Evolutionary conservation across 305 asterid genomes (phyloP), one percentile per base, ranked within the genome.

Genomic region (Rubia tinctorum): DNA sequence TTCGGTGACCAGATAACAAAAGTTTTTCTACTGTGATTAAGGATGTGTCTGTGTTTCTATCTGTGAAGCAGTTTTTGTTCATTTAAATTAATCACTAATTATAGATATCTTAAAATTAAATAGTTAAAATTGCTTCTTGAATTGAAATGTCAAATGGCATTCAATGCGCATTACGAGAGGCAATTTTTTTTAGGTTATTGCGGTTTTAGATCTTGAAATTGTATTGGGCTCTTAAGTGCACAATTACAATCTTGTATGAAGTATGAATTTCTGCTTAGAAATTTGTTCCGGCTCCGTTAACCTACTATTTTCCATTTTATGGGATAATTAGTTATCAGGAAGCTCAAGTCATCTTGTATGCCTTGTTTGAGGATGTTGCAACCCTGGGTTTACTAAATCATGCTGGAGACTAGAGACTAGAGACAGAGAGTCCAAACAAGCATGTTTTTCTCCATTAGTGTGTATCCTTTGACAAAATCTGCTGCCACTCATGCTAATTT

Each of bases 391-490:
- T 27, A 27, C 66, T 61, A 34, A 49, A 2, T 3, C 56, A 63
- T 30, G 44, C 22, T 30, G 56, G 56, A 63, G 18, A n/a, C 44
- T 15, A 63, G 22, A 27, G 43, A 25, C 17, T n/a, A n/a, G n/a
- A n/a, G n/a, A n/a, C n/a, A n/a, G n/a, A 62, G 22, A 62, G 67
- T 34, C 67, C 37, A 62, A 27, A 37, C 42, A 39, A 37, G 47
- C 69, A 64, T 37, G 47, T 64, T 64, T 22, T 63, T n/a, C 69
- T 64, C 49, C 44, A 61, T 39, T 10, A 27, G 40, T 27, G n/a
- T 61, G 4, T 10, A 11, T 27, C 14, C n/a, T 37, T 34, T 64
- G 69, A 43, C 30, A 62, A 62, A 49, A 62, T 62, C n/a, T 17
- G 40, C 44, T 14, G 44, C 20, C 43, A 42, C 22, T 64, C 47